Conservation (phyloP, 192 early-diverging fungal species). For the Entomortierella chlamydospora region DNA sequence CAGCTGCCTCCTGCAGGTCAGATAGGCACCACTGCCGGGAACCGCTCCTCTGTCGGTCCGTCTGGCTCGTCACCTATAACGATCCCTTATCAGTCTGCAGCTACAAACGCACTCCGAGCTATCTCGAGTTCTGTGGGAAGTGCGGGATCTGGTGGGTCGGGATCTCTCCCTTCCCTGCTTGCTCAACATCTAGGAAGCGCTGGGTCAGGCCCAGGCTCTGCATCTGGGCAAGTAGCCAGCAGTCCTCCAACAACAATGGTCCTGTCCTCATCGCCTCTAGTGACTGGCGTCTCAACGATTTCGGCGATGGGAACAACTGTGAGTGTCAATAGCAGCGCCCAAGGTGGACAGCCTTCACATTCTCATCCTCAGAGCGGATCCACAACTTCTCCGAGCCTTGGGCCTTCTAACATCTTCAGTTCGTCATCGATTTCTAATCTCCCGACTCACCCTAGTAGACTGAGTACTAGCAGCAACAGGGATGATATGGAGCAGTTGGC, state of each 20-base stretch:
- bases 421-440: slow-evolving; percentile 15
- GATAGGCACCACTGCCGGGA: neutral
- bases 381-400: slow-evolving; percentile 20
- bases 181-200: slow-evolving; percentile 32
- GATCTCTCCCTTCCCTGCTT: slow-evolving; percentile 34
- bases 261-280: slow-evolving; percentile 39
- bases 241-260: slow-evolving; percentile 49
- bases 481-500: slow-evolving; percentile 50
- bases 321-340: slow-evolving; percentile 16
- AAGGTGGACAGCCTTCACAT: neutral
- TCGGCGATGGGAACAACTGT: slow-evolving; percentile 46
- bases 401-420: slow-evolving; percentile 17
- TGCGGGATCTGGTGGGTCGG: slow-evolving; percentile 48
- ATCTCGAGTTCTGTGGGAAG: slow-evolving; percentile 53
- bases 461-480: slow-evolving; percentile 41
- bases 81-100: slow-evolving; percentile 45
- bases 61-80: slow-evolving; percentile 31
- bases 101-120: slow-evolving; percentile 41
- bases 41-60: slow-evolving; percentile 13
- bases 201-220: slow-evolving; percentile 16
- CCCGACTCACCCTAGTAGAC: slow-evolving; percentile 37
- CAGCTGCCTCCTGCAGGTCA: slow-evolving; percentile 28
- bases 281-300: slow-evolving; percentile 33
- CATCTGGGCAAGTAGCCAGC: slow-evolving; percentile 15
- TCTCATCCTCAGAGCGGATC: neutral